Percentiles rank a stretch among this genome's conserved stretches.
Conservation (phyloP, 2,329 filamentous ascomycete genomes). For the Diaporthe eres region DNA sequence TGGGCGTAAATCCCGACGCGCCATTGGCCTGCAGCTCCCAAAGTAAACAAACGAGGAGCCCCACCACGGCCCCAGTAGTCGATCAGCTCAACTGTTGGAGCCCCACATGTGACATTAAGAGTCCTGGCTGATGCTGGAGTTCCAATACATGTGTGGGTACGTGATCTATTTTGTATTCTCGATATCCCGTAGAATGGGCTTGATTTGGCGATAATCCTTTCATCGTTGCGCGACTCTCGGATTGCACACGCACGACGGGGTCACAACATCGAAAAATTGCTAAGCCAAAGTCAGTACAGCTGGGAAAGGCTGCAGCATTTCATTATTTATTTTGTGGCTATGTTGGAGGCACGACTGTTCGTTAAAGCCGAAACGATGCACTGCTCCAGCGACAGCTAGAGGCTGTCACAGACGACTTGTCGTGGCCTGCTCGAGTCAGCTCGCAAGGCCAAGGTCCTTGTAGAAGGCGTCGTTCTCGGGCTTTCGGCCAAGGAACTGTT, state of each 20-base stretch:
- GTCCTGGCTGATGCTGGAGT: neutral
- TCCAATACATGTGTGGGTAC: neutral
- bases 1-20: constrained; percentile 2
- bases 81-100: neutral
- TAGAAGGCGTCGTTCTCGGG: constrained; percentile 86
- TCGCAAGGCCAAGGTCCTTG: constrained; percentile 74
- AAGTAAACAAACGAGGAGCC: constrained; percentile 34
- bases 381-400: neutral
- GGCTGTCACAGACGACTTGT: constrained; percentile 31
- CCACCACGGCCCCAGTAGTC: neutral
- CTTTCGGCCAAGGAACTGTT: constrained; percentile 83
- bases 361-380: neutral
- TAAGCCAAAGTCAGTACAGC: neutral
- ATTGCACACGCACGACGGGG: neutral
- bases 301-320: neutral
- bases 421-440: constrained; percentile 42
- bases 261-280: neutral
- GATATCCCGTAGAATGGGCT: neutral
- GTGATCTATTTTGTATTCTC: neutral
- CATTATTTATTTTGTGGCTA: neutral
- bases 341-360: neutral
- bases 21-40: constrained; percentile 22
- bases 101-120: neutral
- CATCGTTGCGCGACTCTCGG: neutral
- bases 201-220: neutral